Evolutionary conservation across 352 stramenopile genomes (phyloP).

Genomic region (Thraustochytrium sp.): DNA sequence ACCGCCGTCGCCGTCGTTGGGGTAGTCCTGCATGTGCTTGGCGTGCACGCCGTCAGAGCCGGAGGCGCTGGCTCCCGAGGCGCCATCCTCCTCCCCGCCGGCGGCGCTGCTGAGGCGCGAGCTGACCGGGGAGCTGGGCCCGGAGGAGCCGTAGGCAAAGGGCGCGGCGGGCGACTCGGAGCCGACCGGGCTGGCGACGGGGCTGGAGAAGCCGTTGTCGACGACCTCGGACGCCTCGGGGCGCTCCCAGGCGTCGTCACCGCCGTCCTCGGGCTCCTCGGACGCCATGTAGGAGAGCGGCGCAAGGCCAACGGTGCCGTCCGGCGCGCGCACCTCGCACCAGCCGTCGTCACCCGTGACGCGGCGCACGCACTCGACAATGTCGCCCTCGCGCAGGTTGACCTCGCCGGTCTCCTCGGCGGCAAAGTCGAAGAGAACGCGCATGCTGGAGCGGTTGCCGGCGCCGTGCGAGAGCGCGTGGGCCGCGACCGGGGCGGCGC

Average conservation of each 20-base stretch:
- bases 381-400: neutral
- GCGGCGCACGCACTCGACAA: neutral
- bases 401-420: conserved; percentile 5
- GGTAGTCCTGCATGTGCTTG: too few relatives aligned
- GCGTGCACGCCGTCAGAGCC: too few relatives aligned
- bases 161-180: neutral
- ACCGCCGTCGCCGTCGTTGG: too few relatives aligned
- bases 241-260: neutral
- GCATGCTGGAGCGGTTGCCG: neutral
- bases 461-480: neutral
- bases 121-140: neutral
- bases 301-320: neutral
- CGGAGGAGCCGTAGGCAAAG: neutral
- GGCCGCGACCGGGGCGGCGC: neutral
- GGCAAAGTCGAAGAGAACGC: conserved; percentile 22
- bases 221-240: neutral
- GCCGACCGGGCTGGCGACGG: neutral
- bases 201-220: neutral
- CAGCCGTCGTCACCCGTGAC: neutral
- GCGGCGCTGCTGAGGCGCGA: too few relatives aligned
- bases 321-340: conserved; percentile 1
- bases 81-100: neutral
- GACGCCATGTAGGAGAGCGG: conserved; percentile 14
- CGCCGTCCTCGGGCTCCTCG: neutral
- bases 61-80: neutral